Conservation (phyloP, 208 protist species). For the Acanthamoeba sp. region DNA sequence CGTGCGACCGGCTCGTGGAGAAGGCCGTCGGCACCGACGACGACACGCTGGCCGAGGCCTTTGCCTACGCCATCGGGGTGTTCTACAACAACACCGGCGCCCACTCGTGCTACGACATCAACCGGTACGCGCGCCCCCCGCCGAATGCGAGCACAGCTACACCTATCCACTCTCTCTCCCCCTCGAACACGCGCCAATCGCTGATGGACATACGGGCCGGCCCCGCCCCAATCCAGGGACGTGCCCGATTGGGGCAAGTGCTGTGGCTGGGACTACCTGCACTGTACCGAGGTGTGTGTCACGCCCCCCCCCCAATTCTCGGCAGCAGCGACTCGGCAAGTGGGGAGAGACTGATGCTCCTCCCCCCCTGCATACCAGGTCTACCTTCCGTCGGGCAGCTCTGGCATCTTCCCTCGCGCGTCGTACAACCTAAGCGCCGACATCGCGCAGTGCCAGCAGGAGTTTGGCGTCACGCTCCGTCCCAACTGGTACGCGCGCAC, state of each 20-base stretch:
- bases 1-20: constrained; percentile 73
- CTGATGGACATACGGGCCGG: too few relatives aligned
- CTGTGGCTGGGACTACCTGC: constrained; percentile 87
- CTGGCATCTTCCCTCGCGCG: constrained; percentile 80
- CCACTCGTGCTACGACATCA: constrained; percentile 18
- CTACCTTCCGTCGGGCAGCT: constrained; percentile 79
- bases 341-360: too few relatives aligned
- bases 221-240: not conserved
- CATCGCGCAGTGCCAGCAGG: constrained; percentile 33
- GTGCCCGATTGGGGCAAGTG: constrained; percentile 5
- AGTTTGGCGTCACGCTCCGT: constrained; percentile 56
- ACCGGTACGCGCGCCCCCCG: not conserved
- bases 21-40: not conserved
- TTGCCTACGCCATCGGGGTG: constrained; percentile 72
- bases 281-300: constrained; percentile 85
- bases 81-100: constrained; percentile 77
- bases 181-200: too few relatives aligned
- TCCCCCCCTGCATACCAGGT: too few relatives aligned
- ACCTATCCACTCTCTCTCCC: not conserved
- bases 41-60: not conserved
- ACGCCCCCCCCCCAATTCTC: not conserved
- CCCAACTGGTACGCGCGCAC: constrained; percentile 71
- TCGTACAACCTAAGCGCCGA: not conserved
- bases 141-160: too few relatives aligned
- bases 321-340: too few relatives aligned